These are phyloP conservation scores for Ilex paraguariensis DNA, from an alignment of 305 asterid species.

Conservation along the genomic window DNA sequence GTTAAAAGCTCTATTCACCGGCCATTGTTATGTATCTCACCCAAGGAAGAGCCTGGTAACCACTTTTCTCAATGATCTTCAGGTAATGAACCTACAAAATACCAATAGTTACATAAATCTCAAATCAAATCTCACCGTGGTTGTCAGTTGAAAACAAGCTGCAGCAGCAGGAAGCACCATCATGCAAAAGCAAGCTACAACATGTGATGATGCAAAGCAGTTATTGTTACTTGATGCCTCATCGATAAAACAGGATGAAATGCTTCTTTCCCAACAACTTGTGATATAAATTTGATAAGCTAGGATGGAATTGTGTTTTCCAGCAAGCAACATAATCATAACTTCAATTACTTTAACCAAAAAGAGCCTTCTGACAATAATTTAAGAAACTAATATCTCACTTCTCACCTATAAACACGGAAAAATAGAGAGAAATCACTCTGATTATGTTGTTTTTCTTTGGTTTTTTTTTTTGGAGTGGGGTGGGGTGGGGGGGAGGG, in stretches of 20 bases:
- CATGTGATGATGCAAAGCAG: too few relatives aligned
- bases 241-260: too few relatives aligned
- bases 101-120: neutral
- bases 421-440: neutral
- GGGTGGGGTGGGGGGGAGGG: too few relatives aligned
- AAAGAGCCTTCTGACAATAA: neutral
- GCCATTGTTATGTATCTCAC: conserved; percentile 48
- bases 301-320: too few relatives aligned
- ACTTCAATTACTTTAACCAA: neutral
- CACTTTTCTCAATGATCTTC: conserved; percentile 17
- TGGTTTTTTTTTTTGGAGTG: too few relatives aligned
- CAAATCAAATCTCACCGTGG: too few relatives aligned
- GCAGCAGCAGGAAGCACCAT: neutral
- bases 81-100: conserved; percentile 28
- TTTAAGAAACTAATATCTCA: neutral
- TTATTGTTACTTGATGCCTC: too few relatives aligned
- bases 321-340: too few relatives aligned
- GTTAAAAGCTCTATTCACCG: too few relatives aligned
- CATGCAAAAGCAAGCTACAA: neutral
- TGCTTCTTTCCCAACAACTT: too few relatives aligned
- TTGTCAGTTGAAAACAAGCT: neutral
- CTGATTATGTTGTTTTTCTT: neutral
- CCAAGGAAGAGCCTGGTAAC: conserved; percentile 47
- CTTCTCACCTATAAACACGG: neutral
- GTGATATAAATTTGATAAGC: too few relatives aligned